phyloP scores from a whole-genome alignment of 73 alveolate species.

The Diophrys appendiculata region DNA sequence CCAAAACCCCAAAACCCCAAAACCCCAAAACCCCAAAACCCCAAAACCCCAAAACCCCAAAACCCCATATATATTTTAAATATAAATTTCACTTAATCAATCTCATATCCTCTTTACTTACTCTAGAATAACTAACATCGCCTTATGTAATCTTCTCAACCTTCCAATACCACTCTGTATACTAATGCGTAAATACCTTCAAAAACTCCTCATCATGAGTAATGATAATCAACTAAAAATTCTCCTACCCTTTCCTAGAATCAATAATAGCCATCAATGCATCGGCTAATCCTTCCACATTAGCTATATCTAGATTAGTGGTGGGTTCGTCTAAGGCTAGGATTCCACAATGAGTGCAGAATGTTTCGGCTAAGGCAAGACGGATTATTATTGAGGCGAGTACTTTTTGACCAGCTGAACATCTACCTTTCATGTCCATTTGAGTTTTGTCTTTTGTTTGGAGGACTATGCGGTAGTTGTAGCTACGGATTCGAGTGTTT shows the following conservation, averaged over 20 bases:
- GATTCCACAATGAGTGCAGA: constrained; percentile 95
- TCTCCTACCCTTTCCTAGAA: constrained; percentile 82
- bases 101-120: too few relatives aligned
- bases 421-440: constrained; percentile 98
- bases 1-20: too few relatives aligned
- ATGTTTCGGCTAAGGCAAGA: constrained; percentile 98
- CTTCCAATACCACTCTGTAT: constrained; percentile 76
- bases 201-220: constrained; percentile 97
- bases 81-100: too few relatives aligned
- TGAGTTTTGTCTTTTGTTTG: constrained; percentile 76
- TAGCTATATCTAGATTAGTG: constrained; percentile 96
- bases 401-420: constrained; percentile 98
- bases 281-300: constrained; percentile 96
- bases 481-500: constrained; percentile 72
- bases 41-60: too few relatives aligned
- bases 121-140: too few relatives aligned
- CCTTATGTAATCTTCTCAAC: too few relatives aligned
- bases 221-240: constrained; percentile 91
- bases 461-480: constrained; percentile 91
- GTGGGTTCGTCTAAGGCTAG: constrained; percentile 99
- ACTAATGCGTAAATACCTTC: constrained; percentile 77
- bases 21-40: too few relatives aligned
- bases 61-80: too few relatives aligned
- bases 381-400: constrained; percentile 97
- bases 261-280: constrained; percentile 86